Evolutionary conservation across 1,284 basidiomycete species (phyloP).

Genomic region (Farysia itapuensis): DNA sequence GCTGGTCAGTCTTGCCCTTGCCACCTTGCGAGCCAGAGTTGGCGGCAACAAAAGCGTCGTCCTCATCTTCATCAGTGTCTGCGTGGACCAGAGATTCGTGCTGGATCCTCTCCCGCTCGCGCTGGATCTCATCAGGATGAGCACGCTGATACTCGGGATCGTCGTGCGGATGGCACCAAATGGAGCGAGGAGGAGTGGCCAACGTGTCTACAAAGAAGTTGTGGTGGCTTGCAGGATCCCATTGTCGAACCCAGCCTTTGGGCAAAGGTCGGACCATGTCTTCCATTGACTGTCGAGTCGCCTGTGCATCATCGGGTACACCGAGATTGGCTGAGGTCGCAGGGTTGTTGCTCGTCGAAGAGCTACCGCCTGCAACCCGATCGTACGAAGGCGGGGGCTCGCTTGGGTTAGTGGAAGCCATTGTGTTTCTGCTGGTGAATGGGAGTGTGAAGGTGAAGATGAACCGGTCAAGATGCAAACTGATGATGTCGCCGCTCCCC

Average conservation of each 20-base stretch:
- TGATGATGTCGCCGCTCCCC: no score
- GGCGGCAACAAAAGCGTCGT: neutral
- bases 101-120: conserved; percentile 15
- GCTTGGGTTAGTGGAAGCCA: no score
- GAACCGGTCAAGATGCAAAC: no score
- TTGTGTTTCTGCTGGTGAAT: no score
- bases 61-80: conserved; percentile 39
- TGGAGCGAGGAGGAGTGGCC: conserved; percentile 54
- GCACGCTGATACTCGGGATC: conserved; percentile 31
- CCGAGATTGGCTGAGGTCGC: conserved; percentile 1
- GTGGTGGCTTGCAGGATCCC: conserved; percentile 40
- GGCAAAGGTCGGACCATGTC: conserved; percentile 45
- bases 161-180: conserved; percentile 58
- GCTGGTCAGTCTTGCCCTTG: neutral
- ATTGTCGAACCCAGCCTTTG: conserved; percentile 54
- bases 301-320: conserved; percentile 4
- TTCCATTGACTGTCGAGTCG: conserved; percentile 26
- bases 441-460: no score
- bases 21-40: neutral
- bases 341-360: neutral
- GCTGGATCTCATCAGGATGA: conserved; percentile 15
- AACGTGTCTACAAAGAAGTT: conserved; percentile 56
- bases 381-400: conserved; percentile 36
- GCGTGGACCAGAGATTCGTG: conserved; percentile 21
- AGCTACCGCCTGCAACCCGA: conserved; percentile 8